Evolutionary conservation across 2,329 filamentous ascomycete genomes (phyloP).

Genomic region (Botrytis paeoniae): DNA sequence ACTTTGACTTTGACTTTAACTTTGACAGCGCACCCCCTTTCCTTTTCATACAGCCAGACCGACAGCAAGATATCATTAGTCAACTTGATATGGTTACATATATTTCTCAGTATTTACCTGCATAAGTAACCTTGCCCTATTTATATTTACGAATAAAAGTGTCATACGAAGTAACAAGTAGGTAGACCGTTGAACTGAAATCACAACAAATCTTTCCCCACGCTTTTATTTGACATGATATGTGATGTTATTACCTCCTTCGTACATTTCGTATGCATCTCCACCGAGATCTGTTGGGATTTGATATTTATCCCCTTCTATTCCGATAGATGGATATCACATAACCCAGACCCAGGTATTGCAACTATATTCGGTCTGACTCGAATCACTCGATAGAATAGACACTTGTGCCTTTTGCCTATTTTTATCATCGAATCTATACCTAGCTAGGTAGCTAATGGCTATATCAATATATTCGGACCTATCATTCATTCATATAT

Average conservation of each 20-base stretch:
- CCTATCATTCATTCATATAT: not conserved
- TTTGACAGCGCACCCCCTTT: conserved; percentile 11
- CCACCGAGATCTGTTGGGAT: conserved; percentile 18
- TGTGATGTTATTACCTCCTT: not conserved
- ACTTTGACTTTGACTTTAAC: conserved; percentile 4
- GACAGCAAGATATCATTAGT: not conserved
- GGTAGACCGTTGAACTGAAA: not conserved
- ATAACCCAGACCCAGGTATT: not conserved
- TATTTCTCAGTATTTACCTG: not conserved
- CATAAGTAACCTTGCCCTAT: not conserved
- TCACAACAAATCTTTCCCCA: not conserved
- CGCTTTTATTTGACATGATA: not conserved
- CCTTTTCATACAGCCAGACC: not conserved
- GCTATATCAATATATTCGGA: not conserved
- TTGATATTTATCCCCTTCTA: not conserved
- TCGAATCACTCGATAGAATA: not conserved
- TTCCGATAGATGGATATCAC: not conserved
- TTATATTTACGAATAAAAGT: not conserved
- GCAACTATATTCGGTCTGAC: not conserved
- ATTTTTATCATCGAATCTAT: not conserved
- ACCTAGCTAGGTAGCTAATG: too few species aligned
- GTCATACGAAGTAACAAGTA: not conserved
- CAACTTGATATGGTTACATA: not conserved
- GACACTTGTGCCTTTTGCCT: not conserved
- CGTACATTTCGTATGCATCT: conserved; percentile 7